Evolutionary conservation across 78 protist genomes (phyloP).

Genomic region (Isochrysis galbana): DNA sequence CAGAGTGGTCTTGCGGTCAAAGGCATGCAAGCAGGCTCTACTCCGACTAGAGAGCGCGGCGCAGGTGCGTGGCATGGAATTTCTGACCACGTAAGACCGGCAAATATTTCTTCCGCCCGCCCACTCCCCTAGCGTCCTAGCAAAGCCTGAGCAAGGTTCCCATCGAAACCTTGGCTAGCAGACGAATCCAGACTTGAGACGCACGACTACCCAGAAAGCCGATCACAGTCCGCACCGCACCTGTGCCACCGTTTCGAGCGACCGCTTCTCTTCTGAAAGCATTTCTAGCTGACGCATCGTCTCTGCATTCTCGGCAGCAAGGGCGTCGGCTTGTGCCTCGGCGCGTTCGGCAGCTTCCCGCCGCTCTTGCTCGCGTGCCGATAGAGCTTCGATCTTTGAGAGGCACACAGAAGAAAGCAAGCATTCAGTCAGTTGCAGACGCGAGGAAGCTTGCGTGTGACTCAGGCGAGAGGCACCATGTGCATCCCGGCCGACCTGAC

Average conservation of each 20-base stretch:
- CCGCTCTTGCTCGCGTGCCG: neutral
- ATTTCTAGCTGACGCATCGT: no score
- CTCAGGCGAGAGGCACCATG: neutral
- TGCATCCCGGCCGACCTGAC: neutral
- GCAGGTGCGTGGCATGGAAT: neutral
- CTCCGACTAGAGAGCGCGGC: neutral
- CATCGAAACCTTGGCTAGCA: no score
- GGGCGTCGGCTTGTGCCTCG: no score
- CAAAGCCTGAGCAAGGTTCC: no score
- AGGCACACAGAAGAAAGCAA: neutral
- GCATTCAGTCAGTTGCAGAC: neutral
- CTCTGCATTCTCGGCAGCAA: no score
- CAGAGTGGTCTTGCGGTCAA: neutral
- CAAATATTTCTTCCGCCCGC: neutral
- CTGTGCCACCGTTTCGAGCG: neutral
- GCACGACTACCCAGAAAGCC: no score
- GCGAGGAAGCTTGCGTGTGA: neutral
- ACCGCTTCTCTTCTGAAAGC: neutral
- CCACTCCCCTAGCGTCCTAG: neutral
- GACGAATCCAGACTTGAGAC: no score
- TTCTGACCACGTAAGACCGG: neutral
- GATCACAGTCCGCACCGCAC: no score
- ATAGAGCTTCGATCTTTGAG: neutral
- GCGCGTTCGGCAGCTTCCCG: neutral
- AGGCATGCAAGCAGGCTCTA: neutral